Conservation (phyloP, 2,329 filamentous ascomycete species). For the Sporothrix variecibatus region DNA sequence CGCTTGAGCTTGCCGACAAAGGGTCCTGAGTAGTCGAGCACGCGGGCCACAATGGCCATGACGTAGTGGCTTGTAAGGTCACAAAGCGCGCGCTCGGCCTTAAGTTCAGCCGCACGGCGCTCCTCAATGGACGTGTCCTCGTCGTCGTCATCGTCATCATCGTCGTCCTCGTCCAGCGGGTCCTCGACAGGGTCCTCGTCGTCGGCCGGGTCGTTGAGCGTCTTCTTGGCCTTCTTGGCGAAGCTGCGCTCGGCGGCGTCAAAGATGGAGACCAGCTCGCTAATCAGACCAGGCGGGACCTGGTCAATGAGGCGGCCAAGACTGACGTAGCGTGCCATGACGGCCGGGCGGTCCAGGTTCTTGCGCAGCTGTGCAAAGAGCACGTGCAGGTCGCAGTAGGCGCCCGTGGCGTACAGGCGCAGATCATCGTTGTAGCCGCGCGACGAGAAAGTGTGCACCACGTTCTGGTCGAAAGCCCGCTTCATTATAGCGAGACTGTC, state of each 20-base stretch:
- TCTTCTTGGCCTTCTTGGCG: constrained; percentile 67
- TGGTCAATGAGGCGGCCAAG: constrained; percentile 68
- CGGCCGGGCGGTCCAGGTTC: constrained; percentile 47
- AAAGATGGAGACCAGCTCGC: constrained; percentile 73
- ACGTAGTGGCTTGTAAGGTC: constrained; percentile 84
- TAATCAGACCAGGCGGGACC: constrained; percentile 62
- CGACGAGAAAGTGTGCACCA: constrained; percentile 69
- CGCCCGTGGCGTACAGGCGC: constrained; percentile 72
- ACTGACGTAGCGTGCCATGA: constrained; percentile 53
- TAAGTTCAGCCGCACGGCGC: constrained; percentile 64
- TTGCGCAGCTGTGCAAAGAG: constrained; percentile 73
- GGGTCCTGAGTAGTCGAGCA: constrained; percentile 66
- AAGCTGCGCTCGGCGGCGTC: constrained; percentile 73
- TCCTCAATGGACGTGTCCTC: constrained; percentile 57
- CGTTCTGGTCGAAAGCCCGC: constrained; percentile 59
- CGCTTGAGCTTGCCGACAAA: constrained; percentile 65
- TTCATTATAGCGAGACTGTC: constrained; percentile 60
- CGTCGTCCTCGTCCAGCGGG: constrained; percentile 59
- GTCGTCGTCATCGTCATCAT: constrained; percentile 66
- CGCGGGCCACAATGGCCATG: constrained; percentile 72
- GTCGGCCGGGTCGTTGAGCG: constrained; percentile 64
- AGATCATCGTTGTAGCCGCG: constrained; percentile 74
- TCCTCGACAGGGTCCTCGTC: constrained; percentile 73
- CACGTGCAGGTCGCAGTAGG: constrained; percentile 78
- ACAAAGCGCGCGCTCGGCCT: constrained; percentile 83